Conservation (phyloP, 108 stramenopile genomes). For the Conticribra weissflogii region DNA sequence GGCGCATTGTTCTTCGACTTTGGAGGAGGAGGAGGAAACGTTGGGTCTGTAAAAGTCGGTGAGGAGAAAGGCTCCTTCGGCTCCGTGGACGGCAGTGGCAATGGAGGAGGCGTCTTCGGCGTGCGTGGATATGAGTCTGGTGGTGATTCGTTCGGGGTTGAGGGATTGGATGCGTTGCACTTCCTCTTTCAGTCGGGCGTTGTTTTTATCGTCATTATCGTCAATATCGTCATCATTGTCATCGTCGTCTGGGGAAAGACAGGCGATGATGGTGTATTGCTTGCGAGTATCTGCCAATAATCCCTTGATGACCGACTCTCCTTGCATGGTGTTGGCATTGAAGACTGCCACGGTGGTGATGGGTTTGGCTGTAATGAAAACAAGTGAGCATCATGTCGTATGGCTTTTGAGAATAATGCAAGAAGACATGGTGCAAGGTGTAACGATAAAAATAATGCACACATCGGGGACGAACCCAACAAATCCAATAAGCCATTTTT, state of each 20-base stretch:
- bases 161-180: slow-evolving; percentile 7
- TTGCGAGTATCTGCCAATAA: slow-evolving; percentile 57
- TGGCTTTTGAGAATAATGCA: too few species aligned
- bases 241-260: slow-evolving; percentile 8
- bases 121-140: slow-evolving; percentile 40
- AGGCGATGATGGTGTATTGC: slow-evolving; percentile 48
- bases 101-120: slow-evolving; percentile 50
- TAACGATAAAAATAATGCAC: neutral
- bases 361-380: slow-evolving; percentile 24
- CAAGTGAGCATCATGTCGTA: too few species aligned
- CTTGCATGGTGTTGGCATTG: slow-evolving; percentile 57
- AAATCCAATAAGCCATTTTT: neutral
- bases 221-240: slow-evolving; percentile 4
- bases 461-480: neutral
- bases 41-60: slow-evolving; percentile 39
- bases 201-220: neutral
- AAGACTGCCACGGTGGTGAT: slow-evolving; percentile 60
- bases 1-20: slow-evolving; percentile 40
- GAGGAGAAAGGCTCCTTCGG: slow-evolving; percentile 62
- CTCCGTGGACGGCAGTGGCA: slow-evolving; percentile 40
- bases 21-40: neutral
- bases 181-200: slow-evolving; percentile 24
- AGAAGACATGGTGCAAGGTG: neutral
- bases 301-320: slow-evolving; percentile 57
- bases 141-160: slow-evolving; percentile 48